Conservation (phyloP, 495 filamentous ascomycete species). For the Talaromyces adpressus region DNA sequence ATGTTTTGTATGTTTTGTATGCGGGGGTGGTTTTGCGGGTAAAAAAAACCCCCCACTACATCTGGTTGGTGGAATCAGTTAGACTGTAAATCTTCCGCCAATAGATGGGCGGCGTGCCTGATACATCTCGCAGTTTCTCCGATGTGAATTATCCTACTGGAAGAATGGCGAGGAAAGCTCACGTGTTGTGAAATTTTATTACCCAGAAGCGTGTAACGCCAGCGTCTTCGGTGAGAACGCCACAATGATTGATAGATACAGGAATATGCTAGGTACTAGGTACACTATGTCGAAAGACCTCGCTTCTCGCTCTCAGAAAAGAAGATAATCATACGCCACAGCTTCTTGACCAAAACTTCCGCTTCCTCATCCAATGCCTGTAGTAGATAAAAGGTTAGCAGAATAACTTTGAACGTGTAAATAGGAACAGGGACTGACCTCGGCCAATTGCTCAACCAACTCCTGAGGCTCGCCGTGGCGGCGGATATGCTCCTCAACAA, state of each 20-base stretch:
- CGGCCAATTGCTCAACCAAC: constrained; percentile 75
- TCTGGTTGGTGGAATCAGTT: background rate
- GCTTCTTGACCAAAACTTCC: constrained; percentile 87
- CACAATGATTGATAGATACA: background rate
- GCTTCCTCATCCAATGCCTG: constrained; percentile 93
- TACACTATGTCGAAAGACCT: constrained; percentile 50
- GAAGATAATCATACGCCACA: constrained; percentile 99
- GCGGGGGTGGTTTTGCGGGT: constrained; percentile 5
- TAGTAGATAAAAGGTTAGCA: constrained; percentile 25
- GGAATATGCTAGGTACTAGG: background rate
- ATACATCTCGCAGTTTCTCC: constrained; percentile 12
- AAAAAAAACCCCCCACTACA: background rate
- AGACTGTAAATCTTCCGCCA: background rate
- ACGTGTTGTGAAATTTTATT: background rate
- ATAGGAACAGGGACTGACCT: constrained; percentile 46
- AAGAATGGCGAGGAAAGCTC: background rate
- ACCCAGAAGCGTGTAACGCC: background rate
- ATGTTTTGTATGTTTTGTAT: constrained; percentile 4
- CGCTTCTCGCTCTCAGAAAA: constrained; percentile 93
- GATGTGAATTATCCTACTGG: constrained; percentile 6
- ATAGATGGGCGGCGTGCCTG: background rate
- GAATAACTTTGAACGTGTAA: background rate
- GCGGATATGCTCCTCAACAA: constrained; percentile 81
- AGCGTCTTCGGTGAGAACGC: background rate
- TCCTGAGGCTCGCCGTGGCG: constrained; percentile 70